Evolutionary conservation across 1,284 basidiomycete species (phyloP), one percentile per base, ranked within the genome.

Genomic region (Marasmius oreades): DNA sequence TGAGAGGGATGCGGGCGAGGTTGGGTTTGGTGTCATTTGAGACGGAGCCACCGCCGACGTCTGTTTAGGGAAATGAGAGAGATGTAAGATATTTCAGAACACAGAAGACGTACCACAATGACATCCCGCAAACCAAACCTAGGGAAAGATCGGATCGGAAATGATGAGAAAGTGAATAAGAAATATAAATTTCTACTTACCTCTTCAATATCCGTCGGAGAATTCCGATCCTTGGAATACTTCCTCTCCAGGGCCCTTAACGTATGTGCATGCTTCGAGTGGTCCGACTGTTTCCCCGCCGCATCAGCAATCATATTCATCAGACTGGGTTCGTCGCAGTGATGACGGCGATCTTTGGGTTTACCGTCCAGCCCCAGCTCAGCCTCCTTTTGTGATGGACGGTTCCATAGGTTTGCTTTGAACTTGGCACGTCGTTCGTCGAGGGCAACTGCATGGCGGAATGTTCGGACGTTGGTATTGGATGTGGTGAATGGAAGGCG

Each of bases 401-500:
- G 64, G 56, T 73, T 70, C 69, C 69, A 83, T 28, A 71, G 66
- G 57, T 77, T 80, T 11, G 74, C 69, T 58, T 77, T 77, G 66
- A 84, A 85, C 55, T 79, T 73, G 26, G 67, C 64, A 12, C 84
- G 77, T 24, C 70, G 75, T 58, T 86, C 84, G 58, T 86, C 84
- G 23, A 87, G 70, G 1, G 82, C 63, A 11, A 86, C 52, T 0
- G 84, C 72, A 54, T 74, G 72, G 26, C 85, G 71, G 67, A 86
- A 87, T 46, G 74, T 76, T 2, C 70, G 70, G 55, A 85, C 77
- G 39, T 73, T 76, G 24, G 70, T 66, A 55, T 82, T 82, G 37
- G 72, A 70, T 8, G 67, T 75, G 0, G 80, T 80, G 62, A 86
- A 84, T 0, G 83, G 83, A 24, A 87, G 68, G 24, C 73, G 72